Conservation (phyloP, 352 stramenopile species). For the Phytophthora melonis region DNA sequence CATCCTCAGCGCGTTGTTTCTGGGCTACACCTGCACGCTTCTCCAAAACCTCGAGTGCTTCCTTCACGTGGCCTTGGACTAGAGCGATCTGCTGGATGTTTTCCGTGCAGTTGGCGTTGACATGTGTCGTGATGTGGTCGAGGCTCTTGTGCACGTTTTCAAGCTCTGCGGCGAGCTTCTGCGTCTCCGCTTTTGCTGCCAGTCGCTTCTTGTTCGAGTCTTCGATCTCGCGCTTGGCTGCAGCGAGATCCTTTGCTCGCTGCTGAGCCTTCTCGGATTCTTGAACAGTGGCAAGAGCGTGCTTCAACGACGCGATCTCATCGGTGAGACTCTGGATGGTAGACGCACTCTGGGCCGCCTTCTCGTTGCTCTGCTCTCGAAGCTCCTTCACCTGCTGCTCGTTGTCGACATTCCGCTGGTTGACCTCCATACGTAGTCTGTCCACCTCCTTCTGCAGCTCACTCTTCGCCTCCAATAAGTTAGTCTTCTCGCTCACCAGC, state of each 20-base stretch:
- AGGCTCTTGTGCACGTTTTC: conserved; percentile 76
- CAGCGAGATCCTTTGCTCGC: conserved; percentile 69
- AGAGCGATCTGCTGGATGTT: conserved; percentile 69
- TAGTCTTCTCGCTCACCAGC: conserved; percentile 73
- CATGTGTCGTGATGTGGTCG: conserved; percentile 60
- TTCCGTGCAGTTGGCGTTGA: conserved; percentile 60
- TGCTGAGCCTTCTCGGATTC: conserved; percentile 80
- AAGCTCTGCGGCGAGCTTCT: conserved; percentile 80
- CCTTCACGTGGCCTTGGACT: conserved; percentile 73
- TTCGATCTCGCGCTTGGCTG: conserved; percentile 77
- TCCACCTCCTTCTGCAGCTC: conserved; percentile 75
- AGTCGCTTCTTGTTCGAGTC: conserved; percentile 86
- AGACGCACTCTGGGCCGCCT: conserved; percentile 46
- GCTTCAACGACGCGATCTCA: conserved; percentile 68
- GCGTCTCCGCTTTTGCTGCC: conserved; percentile 82
- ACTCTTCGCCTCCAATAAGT: conserved; percentile 50
- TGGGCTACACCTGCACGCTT: conserved; percentile 51
- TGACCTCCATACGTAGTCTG: conserved; percentile 78
- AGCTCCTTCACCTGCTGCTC: conserved; percentile 70
- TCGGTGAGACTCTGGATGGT: conserved; percentile 66
- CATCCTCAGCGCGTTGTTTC: conserved; percentile 40
- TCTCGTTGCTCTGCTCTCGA: conserved; percentile 66
- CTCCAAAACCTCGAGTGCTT: conserved; percentile 73
- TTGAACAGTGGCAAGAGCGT: conserved; percentile 65
- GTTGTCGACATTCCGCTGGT: conserved; percentile 80